phyloP scores from a whole-genome alignment of 441 rosid species.

The Sinapis alba region DNA sequence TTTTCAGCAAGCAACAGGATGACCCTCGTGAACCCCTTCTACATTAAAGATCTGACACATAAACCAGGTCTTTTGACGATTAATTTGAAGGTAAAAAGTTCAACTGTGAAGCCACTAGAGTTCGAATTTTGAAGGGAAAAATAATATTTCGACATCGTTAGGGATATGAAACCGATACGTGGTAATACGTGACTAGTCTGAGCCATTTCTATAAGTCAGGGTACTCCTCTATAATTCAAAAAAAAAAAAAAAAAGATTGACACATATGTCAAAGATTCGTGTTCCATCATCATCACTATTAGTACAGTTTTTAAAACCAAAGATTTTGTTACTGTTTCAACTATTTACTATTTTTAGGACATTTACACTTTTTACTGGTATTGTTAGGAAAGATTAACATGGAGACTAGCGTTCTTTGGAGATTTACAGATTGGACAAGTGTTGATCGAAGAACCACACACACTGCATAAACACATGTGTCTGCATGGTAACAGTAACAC shows the following conservation, averaged over 20 bases:
- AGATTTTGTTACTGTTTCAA: background rate
- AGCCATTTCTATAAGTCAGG: too few relatives aligned
- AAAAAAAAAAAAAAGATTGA: too few relatives aligned
- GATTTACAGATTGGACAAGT: constrained; percentile 80
- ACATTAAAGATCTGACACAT: constrained; percentile 16
- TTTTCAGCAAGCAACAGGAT: constrained; percentile 28
- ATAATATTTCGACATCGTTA: too few relatives aligned
- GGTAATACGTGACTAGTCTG: too few relatives aligned
- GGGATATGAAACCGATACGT: too few relatives aligned
- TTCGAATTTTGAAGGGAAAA: too few relatives aligned
- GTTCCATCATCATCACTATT: constrained; percentile 15
- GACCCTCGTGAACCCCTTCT: constrained; percentile 32
- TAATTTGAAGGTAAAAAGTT: too few relatives aligned
- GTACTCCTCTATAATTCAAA: too few relatives aligned
- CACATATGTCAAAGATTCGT: constrained; percentile 36
- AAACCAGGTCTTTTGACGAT: too few relatives aligned
- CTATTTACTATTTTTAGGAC: constrained; percentile 33
- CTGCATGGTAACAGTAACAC: constrained; percentile 82
- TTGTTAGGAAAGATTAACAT: constrained; percentile 60
- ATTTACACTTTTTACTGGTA: constrained; percentile 23
- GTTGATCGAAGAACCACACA: constrained; percentile 60
- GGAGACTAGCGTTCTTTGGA: constrained; percentile 65
- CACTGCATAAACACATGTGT: constrained; percentile 78
- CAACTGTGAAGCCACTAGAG: too few relatives aligned
- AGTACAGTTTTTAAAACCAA: constrained; percentile 13